These are phyloP conservation scores for Mortierella sp. DNA, from an alignment of 371 early-diverging fungal genomes.

Conservation along the genomic window DNA sequence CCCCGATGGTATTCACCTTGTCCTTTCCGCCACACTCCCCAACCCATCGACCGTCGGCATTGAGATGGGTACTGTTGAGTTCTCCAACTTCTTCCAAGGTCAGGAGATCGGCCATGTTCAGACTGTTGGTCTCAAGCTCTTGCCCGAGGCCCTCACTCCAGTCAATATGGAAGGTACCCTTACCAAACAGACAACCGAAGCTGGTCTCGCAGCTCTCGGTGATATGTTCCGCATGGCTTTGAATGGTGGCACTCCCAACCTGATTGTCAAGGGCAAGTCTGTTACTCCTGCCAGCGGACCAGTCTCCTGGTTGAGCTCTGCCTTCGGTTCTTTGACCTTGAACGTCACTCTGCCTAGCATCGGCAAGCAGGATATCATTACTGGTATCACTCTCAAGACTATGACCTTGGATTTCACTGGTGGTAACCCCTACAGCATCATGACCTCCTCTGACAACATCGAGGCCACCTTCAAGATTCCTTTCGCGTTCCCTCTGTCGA, in stretches of 20 bases:
- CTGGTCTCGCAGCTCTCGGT: slow-evolving; percentile 63
- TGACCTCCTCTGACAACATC: slow-evolving; percentile 59
- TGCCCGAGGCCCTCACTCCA: slow-evolving; percentile 33
- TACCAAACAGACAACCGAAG: slow-evolving; percentile 58
- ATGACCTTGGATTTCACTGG: slow-evolving; percentile 65
- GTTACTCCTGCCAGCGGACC: slow-evolving; percentile 63
- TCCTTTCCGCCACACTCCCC: slow-evolving; percentile 59
- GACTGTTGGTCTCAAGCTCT: slow-evolving; percentile 32
- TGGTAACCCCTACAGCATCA: slow-evolving; percentile 57
- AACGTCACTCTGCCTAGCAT: slow-evolving; percentile 63
- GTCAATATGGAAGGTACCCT: slow-evolving; percentile 64
- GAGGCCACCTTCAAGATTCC: slow-evolving; percentile 64
- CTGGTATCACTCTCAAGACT: slow-evolving; percentile 60
- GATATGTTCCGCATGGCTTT: slow-evolving; percentile 63
- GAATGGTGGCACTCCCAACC: slow-evolving; percentile 52
- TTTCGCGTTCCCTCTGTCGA: slow-evolving; percentile 64
- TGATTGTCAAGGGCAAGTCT: slow-evolving; percentile 61
- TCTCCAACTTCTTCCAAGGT: slow-evolving; percentile 58
- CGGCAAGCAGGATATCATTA: slow-evolving; percentile 57
- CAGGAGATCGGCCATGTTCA: slow-evolving; percentile 55
- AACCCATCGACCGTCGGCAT: slow-evolving; percentile 72
- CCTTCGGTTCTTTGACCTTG: slow-evolving; percentile 62
- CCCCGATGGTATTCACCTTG: slow-evolving; percentile 66
- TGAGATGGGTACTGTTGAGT: slow-evolving; percentile 61
- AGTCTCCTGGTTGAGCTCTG: slow-evolving; percentile 65